Conservation (phyloP, 768 basidiomycete genomes). For the Pseudohyphozyma bogoriensis region DNA sequence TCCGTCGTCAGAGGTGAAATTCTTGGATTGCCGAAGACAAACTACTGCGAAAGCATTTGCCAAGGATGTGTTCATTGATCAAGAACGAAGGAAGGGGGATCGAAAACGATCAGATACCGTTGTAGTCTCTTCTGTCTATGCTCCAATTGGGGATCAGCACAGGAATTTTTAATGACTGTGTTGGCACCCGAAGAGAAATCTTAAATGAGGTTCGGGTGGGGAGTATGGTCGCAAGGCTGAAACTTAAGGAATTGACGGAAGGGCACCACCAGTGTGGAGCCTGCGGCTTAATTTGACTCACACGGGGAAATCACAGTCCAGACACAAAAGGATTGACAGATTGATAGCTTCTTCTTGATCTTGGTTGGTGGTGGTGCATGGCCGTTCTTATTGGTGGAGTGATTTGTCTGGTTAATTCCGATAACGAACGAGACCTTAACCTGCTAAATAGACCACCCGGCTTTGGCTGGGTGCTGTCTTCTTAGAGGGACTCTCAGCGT, state of each 20-base stretch:
- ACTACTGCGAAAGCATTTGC: no score
- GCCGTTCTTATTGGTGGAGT: slow-evolving; percentile 83
- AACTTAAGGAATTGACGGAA: slow-evolving; percentile 77
- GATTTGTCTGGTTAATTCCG: slow-evolving; percentile 96
- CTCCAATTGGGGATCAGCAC: no score
- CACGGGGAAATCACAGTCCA: slow-evolving; percentile 70
- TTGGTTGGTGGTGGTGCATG: slow-evolving; percentile 81
- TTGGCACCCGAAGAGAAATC: no score
- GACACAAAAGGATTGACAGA: slow-evolving; percentile 68
- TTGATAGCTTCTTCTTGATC: slow-evolving; percentile 76
- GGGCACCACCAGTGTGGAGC: slow-evolving; percentile 68
- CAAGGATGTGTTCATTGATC: no score
- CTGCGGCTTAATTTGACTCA: slow-evolving; percentile 79
- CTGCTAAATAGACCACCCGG: slow-evolving; percentile 79
- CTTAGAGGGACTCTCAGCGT: no score
- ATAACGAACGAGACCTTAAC: slow-evolving; percentile 90
- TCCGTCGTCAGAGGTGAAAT: no score
- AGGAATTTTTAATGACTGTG: no score
- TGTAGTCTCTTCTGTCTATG: no score
- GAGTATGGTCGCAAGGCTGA: slow-evolving; percentile 65
- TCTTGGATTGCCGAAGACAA: no score
- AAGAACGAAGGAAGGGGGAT: no score
- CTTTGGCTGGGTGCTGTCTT: no score
- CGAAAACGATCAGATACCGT: no score
- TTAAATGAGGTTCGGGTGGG: slow-evolving; percentile 57